These are phyloP conservation scores for Rhexocercosporidium sp. DNA, from an alignment of 2,329 filamentous ascomycete genomes.

Conservation along the genomic window DNA sequence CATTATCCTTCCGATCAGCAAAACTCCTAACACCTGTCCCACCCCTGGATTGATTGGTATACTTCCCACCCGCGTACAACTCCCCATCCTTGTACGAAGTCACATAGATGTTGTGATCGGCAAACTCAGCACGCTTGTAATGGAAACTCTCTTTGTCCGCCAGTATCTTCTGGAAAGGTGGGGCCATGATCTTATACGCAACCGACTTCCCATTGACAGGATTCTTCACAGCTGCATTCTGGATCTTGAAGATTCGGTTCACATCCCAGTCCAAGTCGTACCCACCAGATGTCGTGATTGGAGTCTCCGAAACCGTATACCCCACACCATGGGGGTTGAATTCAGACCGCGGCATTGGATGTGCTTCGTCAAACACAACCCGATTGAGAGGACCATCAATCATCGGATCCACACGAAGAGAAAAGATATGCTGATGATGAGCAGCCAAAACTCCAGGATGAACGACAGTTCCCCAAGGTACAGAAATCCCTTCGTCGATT, in stretches of 20 bases:
- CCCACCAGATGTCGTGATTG: conserved; percentile 52
- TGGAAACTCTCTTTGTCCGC: conserved; percentile 54
- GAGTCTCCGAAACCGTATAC: conserved; percentile 55
- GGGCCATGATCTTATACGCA: conserved; percentile 60
- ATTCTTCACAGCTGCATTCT: conserved; percentile 57
- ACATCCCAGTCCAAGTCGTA: conserved; percentile 53
- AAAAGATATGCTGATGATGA: conserved; percentile 81
- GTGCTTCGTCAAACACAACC: conserved; percentile 62
- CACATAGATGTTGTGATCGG: conserved; percentile 59
- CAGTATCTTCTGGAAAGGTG: conserved; percentile 63
- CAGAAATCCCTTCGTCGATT: conserved; percentile 67
- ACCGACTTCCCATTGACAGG: conserved; percentile 58
- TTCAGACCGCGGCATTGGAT: conserved; percentile 61
- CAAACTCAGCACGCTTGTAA: conserved; percentile 57
- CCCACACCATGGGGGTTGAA: conserved; percentile 58
- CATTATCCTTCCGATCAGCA: conserved; percentile 54
- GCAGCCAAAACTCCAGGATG: conserved; percentile 71
- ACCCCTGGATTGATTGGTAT: conserved; percentile 61
- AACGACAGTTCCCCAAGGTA: conserved; percentile 71
- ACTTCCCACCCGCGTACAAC: conserved; percentile 58
- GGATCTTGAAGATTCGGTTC: conserved; percentile 63
- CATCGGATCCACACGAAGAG: conserved; percentile 66
- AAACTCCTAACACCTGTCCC: conserved; percentile 59
- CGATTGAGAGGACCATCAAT: conserved; percentile 61
- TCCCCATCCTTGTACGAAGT: conserved; percentile 59